phyloP scores from a whole-genome alignment of 2,329 filamentous ascomycete species.

The Fusarium anthophilum region DNA sequence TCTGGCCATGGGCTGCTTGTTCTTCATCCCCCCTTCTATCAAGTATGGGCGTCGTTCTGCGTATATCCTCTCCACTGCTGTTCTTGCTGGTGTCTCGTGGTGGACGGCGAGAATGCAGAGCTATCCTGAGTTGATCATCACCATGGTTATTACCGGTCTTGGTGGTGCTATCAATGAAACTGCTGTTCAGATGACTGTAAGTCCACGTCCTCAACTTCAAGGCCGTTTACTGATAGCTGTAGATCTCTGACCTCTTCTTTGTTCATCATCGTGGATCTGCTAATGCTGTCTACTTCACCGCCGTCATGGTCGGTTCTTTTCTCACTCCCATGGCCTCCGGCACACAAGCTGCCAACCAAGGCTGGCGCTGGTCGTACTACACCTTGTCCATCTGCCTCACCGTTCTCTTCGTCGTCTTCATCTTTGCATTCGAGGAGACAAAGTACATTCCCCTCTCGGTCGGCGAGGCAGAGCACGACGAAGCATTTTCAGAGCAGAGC shows the following conservation, averaged over 20 bases:
- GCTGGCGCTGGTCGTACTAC: constrained; percentile 43
- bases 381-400: constrained; percentile 37
- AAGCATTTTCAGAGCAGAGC: background rate
- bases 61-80: constrained; percentile 42
- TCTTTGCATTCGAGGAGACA: constrained; percentile 43
- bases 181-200: constrained; percentile 50
- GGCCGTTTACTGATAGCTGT: background rate
- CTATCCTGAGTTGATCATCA: constrained; percentile 38
- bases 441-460: constrained; percentile 40
- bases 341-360: constrained; percentile 28
- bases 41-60: constrained; percentile 48
- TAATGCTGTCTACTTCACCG: constrained; percentile 46
- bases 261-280: constrained; percentile 45
- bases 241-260: constrained; percentile 49
- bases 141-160: constrained; percentile 45
- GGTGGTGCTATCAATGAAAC: constrained; percentile 53
- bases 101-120: constrained; percentile 37
- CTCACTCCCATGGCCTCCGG: constrained; percentile 47
- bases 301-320: constrained; percentile 45
- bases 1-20: constrained; percentile 46
- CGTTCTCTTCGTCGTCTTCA: constrained; percentile 35
- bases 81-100: constrained; percentile 38
- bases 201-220: background rate
- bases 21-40: constrained; percentile 48
- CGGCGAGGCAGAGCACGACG: background rate